Evolutionary conservation across 768 basidiomycete genomes (phyloP).

Genomic region (Termitomyces sp.): DNA sequence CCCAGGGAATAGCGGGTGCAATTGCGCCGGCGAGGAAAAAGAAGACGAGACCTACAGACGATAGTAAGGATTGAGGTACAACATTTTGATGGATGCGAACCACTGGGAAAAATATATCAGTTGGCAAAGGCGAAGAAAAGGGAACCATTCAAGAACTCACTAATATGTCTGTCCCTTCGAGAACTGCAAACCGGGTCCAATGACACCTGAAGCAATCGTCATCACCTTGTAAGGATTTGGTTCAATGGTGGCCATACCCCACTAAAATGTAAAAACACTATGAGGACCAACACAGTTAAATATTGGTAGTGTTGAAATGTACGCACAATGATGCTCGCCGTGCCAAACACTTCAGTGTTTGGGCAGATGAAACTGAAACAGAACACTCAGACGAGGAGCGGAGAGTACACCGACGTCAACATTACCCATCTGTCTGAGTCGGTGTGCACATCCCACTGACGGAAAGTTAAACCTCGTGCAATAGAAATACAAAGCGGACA

Average conservation of each 20-base stretch:
- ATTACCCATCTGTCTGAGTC: constrained; percentile 40
- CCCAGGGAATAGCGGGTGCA: constrained; percentile 54
- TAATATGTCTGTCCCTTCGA: constrained; percentile 54
- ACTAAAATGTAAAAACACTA: constrained; percentile 16
- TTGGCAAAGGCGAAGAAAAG: neutral
- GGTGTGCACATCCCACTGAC: constrained; percentile 44
- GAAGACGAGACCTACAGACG: constrained; percentile 45
- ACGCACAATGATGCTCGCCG: constrained; percentile 57
- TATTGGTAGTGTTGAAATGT: neutral
- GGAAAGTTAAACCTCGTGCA: neutral
- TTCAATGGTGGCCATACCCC: constrained; percentile 10
- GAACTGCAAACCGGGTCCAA: constrained; percentile 58
- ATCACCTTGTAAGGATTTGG: neutral
- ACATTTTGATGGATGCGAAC: neutral
- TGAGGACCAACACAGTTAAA: neutral
- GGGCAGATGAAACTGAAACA: constrained; percentile 45
- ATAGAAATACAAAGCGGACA: neutral
- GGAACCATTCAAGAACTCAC: constrained; percentile 24
- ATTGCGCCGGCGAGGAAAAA: constrained; percentile 72
- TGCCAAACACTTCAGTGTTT: constrained; percentile 47
- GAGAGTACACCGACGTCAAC: constrained; percentile 1
- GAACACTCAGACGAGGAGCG: neutral
- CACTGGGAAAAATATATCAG: neutral
- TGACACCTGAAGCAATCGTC: constrained; percentile 41
- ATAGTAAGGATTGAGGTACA: neutral